Base-by-base conservation (phyloP, 768 basidiomycete species). In the Tricholoma furcatifolium region DNA sequence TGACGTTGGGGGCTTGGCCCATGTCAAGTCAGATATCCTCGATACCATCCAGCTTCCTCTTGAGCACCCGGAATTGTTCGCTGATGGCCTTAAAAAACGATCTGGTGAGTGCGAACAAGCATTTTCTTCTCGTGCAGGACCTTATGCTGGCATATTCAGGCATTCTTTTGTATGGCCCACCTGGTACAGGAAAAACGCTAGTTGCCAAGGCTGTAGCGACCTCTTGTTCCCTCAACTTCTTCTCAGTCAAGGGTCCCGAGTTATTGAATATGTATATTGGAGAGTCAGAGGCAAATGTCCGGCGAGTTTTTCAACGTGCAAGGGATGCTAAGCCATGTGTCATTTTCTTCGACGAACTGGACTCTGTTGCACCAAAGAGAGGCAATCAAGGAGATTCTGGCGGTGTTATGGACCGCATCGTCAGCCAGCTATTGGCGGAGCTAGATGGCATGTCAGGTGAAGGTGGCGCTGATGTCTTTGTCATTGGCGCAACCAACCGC, bases 251-350 rank as follows among this genome's bases (percentile, higher is more conserved):
- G 67, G 95, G 95, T 0, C 95, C 95, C 3, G 95, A 98, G 63
- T 72, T 98, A 34, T 81, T 97, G 46, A 96, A 96, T 70, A 98
- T 98, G 95, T 98, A 96, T 70, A 96, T 98, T 61, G 95, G 95
- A 53, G 95, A 97, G 70, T 95, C 93, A 10, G 95, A 98, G 69
- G 97, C 98, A 55, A 99, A 98, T 69, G 95, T 99, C 36, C 83
- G 97, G 12, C 78, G 87, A 14, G 85, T 98, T 1, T 98, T 98
- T 67, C 91, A 95, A 65, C 82, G 84, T 11, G 95, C 95, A 23
- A 74, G 91, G 47, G 93, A 95, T 71, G 95, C 95, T 1, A 85
- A 84, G 48, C 95, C 95, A 7, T 98, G 95, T 68, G 88, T 97
- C 42, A 90, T 98, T 44, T 98, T 98, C 69, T 97, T 98, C 68